Base-by-base conservation (phyloP, 495 filamentous ascomycete species). In the Tuber brumale region DNA sequence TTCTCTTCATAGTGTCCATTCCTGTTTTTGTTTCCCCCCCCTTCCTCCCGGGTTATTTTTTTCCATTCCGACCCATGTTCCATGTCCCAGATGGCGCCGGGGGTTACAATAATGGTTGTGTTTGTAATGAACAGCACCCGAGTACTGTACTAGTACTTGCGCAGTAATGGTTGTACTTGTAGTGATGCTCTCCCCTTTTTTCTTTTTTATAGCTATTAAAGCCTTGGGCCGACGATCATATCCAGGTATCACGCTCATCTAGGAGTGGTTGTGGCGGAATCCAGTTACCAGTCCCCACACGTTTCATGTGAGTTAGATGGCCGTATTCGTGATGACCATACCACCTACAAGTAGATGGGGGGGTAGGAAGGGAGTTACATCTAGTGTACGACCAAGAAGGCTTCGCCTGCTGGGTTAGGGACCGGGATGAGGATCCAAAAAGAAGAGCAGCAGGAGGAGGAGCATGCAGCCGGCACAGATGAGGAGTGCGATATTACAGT, bases 191-290 rank as follows among this genome's bases (percentile, higher is more conserved):
- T 73, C 73, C 45, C 79, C 66, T 69, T 70, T 79, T 79, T 79
- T 75, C 70, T 35, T 66, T 66, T 5, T 18, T 35, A 66, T 27
- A 35, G 74, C 70, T 70, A 76, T 73, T 77, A 51, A 70, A 71
- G 77, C 71, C 44, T 69, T 79, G 70, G 76, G 78, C 75, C 70
- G 78, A 80, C 77, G 76, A 80, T 80, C 78, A 80, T 79, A 79
- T 80, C 71, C 78, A 74, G 73, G 73, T 79, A 76, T 79, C 78
- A 79, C 61, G 76, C 79, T 61, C 73, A 75, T 72, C 69, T 4
- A 66, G 57, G 12, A 66, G 57, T 66, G 57, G 31, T 66, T 35
- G 57, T 19, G 27, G 57, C 5, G 57, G 27, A 76, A 80, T 79
- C 78, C 73, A 79, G 78, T 73, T 75, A 80, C 78, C 76, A 79